Percentiles rank a stretch among this genome's conserved stretches.
phyloP scores from a whole-genome alignment of 1,284 basidiomycete species.

The Ganoderma lingzhi region DNA sequence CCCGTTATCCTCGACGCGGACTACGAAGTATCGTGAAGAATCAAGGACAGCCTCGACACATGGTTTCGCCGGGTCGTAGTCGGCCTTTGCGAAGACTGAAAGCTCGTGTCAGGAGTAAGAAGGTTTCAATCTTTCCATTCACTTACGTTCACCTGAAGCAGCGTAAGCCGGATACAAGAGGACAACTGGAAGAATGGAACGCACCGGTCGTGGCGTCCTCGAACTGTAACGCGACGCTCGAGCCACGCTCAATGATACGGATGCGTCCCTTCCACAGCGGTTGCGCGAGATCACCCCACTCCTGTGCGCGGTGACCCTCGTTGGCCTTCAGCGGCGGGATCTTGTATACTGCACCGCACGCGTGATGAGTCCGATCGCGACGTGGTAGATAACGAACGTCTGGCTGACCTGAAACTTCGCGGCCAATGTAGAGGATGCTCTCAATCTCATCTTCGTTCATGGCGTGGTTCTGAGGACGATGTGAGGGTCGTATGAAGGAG shows the following conservation, averaged over 20 bases:
- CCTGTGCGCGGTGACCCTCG: constrained; percentile 85
- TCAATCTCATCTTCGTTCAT: constrained; percentile 84
- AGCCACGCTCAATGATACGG: constrained; percentile 79
- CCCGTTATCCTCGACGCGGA: constrained; percentile 89
- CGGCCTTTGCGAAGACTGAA: constrained; percentile 88
- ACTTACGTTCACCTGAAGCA: constrained; percentile 37
- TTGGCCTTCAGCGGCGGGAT: constrained; percentile 86
- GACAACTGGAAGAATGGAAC: constrained; percentile 28
- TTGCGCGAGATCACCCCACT: constrained; percentile 84
- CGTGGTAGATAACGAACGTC: constrained; percentile 10
- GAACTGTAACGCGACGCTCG: constrained; percentile 68
- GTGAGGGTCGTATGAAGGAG: background rate
- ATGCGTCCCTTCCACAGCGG: constrained; percentile 94
- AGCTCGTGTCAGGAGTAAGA: background rate
- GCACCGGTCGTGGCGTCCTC: constrained; percentile 82
- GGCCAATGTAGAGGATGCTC: constrained; percentile 84
- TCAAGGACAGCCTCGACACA: constrained; percentile 96
- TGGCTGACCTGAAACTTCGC: constrained; percentile 80
- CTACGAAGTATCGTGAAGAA: constrained; percentile 95
- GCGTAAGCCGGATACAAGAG: background rate
- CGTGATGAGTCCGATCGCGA: constrained; percentile 25
- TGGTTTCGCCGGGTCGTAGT: constrained; percentile 85
- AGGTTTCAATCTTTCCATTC: background rate
- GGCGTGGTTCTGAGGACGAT: constrained; percentile 18
- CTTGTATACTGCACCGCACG: constrained; percentile 67